These are phyloP conservation scores for Ophiostoma tasmaniense DNA, from an alignment of 2,329 filamentous ascomycete genomes.

Conservation along the genomic window DNA sequence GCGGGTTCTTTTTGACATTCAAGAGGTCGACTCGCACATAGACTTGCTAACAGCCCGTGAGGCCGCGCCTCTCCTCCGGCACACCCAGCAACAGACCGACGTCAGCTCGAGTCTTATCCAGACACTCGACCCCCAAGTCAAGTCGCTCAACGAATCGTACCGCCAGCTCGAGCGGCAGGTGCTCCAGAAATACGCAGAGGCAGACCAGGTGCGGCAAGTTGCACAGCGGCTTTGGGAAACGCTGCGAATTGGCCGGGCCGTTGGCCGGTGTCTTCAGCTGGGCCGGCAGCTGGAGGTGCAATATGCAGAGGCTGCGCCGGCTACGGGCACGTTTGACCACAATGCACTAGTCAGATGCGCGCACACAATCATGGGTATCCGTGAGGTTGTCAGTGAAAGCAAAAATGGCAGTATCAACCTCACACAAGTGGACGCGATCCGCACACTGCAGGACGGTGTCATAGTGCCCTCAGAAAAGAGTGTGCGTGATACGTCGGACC, in stretches of 20 bases:
- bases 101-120: constrained; percentile 64
- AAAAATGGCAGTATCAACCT: constrained; percentile 58
- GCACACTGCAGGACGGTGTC: constrained; percentile 57
- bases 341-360: constrained; percentile 73
- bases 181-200: constrained; percentile 72
- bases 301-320: constrained; percentile 38
- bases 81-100: constrained; percentile 66
- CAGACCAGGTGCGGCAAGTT: constrained; percentile 70
- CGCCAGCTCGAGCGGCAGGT: constrained; percentile 80
- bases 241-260: constrained; percentile 64
- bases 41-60: constrained; percentile 79
- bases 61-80: constrained; percentile 68
- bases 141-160: constrained; percentile 75
- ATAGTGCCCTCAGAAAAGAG: constrained; percentile 64
- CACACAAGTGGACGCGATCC: constrained; percentile 55
- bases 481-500: constrained; percentile 65
- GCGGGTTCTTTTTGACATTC: constrained; percentile 88
- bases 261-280: constrained; percentile 70
- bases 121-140: constrained; percentile 72
- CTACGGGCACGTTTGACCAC: constrained; percentile 44
- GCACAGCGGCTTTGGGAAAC: constrained; percentile 75
- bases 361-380: constrained; percentile 66
- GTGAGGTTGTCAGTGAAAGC: constrained; percentile 62
- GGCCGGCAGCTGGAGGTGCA: constrained; percentile 84
- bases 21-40: constrained; percentile 94